phyloP scores from a whole-genome alignment of 306 rosid species.

The Quercus robur region DNA sequence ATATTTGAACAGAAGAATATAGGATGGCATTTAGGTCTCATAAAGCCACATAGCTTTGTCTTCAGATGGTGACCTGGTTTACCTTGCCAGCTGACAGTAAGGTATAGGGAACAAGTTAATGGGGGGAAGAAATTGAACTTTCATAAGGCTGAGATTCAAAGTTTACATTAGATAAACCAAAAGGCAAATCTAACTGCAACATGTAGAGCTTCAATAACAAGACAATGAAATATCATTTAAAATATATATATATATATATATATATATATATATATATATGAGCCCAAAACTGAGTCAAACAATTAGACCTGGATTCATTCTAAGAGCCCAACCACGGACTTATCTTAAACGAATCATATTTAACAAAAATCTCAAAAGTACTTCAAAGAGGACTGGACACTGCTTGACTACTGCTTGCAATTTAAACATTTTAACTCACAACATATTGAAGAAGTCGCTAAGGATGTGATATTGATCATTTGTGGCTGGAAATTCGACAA shows the following conservation, averaged over 20 bases:
- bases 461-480: not conserved
- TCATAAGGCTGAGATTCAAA: not conserved
- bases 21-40: slow-evolving; percentile 87
- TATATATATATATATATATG: too few relatives aligned
- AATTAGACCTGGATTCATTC: not conserved
- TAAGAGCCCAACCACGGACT: not conserved
- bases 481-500: not conserved
- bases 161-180: not conserved
- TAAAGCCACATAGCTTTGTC: slow-evolving; percentile 54
- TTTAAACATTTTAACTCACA: not conserved
- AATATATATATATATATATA: too few relatives aligned
- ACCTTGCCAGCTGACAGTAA: slow-evolving; percentile 74
- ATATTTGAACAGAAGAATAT: slow-evolving; percentile 80
- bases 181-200: not conserved
- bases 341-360: not conserved
- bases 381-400: not conserved
- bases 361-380: not conserved
- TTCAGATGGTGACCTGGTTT: slow-evolving; percentile 52
- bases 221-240: not conserved
- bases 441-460: not conserved
- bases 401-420: not conserved
- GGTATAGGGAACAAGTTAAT: slow-evolving; percentile 31
- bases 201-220: not conserved
- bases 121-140: not conserved
- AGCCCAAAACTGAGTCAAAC: not conserved